Conservation (phyloP, 179 eudicot genomes). For the Pouteria campechiana region DNA sequence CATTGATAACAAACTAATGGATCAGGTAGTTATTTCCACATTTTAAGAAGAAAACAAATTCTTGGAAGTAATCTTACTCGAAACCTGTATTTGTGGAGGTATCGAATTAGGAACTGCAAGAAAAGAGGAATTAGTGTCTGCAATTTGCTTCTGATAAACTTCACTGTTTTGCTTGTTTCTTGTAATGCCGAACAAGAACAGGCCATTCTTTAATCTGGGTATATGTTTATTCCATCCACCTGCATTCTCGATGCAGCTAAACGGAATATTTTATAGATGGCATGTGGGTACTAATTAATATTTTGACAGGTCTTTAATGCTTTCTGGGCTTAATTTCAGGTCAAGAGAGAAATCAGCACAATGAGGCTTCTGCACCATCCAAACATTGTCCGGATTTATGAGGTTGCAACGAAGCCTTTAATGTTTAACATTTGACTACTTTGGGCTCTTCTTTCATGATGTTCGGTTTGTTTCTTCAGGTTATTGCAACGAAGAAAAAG, state of each 20-base stretch:
- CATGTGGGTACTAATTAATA: too few relatives aligned
- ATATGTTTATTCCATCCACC: too few relatives aligned
- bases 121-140: too few relatives aligned
- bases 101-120: too few relatives aligned
- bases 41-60: too few relatives aligned
- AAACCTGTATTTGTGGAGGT: too few relatives aligned
- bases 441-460: not conserved
- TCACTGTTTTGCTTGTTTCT: too few relatives aligned
- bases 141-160: not conserved
- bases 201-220: too few relatives aligned
- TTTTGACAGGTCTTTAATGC: conserved; percentile 1
- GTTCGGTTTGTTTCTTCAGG: conserved; percentile 15
- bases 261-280: too few relatives aligned
- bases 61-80: too few relatives aligned
- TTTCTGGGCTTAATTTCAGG: conserved; percentile 12
- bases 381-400: conserved; percentile 49
- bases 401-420: conserved; percentile 17
- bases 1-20: conserved; percentile 30
- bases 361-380: conserved; percentile 57
- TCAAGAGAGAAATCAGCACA: conserved; percentile 44
- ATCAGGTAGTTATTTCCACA: conserved; percentile 20
- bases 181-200: too few relatives aligned
- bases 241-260: too few relatives aligned
- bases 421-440: not conserved
- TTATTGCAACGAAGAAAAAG: conserved; percentile 43